Evolutionary conservation across 495 filamentous ascomycete genomes (phyloP), one percentile per base, ranked within the genome.

Genomic region (Xylaria grammica): DNA sequence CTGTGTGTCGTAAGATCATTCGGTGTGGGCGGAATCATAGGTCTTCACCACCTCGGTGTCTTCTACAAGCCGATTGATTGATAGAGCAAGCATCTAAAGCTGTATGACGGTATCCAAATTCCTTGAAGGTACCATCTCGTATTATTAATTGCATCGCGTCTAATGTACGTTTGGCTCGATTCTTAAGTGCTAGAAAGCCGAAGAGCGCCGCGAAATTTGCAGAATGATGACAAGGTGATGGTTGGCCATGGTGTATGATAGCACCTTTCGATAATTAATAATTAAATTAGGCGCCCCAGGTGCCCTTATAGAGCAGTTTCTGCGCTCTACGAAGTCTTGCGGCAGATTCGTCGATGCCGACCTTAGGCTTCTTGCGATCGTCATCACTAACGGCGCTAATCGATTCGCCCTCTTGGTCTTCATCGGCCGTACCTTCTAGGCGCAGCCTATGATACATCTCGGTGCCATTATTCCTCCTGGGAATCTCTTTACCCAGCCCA

Each of bases 241-340:
- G 30, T 38, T 7, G 45, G 17, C 15, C 19, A 49, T 34, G 24
- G 26, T 7, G 13, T 22, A 50, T 26, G n/a, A 4, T 2, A 27
- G 10, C 48, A 29, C 13, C 13, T n/a, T 34, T 9, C 17, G 11
- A 53, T 30, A 7, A 7, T 60, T 50, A 4, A 26, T 4, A 5
- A 19, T 30, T 15, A 11, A 15, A 60, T 27, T 52, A 6, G 48
- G 24, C 11, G 34, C 1, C n/a, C 42, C 26, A n/a, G 22, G 9
- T 7, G 1, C 42, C 42, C 27, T 55, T 68, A 4, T 60, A 27
- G 6, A 73, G 48, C 5, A 75, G 51, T 48, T 42, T 63, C 34
- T 51, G 56, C 13, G 73, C 73, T 58, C 71, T 68, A 13, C 52
- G 58, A 7, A 75, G 62, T 53, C 73, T 60, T 4, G 65, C 65